phyloP scores from a whole-genome alignment of 73 alveolate species.

The Strombidium stylifer region DNA sequence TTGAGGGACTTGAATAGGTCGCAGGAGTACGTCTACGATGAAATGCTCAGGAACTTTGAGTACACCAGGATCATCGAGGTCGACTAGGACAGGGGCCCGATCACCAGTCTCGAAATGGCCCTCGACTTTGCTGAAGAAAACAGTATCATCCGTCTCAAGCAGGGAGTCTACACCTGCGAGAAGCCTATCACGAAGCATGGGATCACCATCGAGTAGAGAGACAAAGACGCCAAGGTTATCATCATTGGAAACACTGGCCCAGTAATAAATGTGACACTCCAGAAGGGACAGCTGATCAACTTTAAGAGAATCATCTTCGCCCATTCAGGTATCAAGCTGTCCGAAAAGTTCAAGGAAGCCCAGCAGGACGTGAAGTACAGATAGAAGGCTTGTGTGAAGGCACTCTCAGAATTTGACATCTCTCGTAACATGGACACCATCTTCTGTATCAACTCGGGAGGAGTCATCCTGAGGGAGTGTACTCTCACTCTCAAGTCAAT shows the following conservation, averaged over 20 bases:
- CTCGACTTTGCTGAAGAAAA: conserved; percentile 72
- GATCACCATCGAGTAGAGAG: conserved; percentile 46
- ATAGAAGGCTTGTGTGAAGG: conserved; percentile 38
- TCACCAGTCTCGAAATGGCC: conserved; percentile 65
- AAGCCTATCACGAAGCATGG: conserved; percentile 27
- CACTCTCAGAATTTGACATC: conserved; percentile 28
- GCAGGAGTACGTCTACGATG: no score
- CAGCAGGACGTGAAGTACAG: not conserved
- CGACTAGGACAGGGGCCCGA: conserved; percentile 59
- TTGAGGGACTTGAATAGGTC: no score
- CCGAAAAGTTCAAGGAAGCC: conserved; percentile 26
- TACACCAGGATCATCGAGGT: conserved; percentile 28
- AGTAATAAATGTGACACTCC: conserved; percentile 27
- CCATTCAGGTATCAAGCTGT: conserved; percentile 46
- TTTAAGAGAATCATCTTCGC: conserved; percentile 43
- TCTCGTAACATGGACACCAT: conserved; percentile 49
- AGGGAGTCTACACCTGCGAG: conserved; percentile 37
- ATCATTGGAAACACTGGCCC: conserved; percentile 56
- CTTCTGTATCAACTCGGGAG: conserved; percentile 35
- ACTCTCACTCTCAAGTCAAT: conserved; percentile 42
- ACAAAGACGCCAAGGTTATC: conserved; percentile 53
- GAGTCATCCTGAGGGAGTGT: conserved; percentile 36
- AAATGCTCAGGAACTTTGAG: no score
- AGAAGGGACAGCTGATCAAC: conserved; percentile 19
- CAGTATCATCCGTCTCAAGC: conserved; percentile 48